Evolutionary conservation across 768 basidiomycete species (phyloP), one percentile per base, ranked within the genome.

Genomic region (Mycena albidolilacea): DNA sequence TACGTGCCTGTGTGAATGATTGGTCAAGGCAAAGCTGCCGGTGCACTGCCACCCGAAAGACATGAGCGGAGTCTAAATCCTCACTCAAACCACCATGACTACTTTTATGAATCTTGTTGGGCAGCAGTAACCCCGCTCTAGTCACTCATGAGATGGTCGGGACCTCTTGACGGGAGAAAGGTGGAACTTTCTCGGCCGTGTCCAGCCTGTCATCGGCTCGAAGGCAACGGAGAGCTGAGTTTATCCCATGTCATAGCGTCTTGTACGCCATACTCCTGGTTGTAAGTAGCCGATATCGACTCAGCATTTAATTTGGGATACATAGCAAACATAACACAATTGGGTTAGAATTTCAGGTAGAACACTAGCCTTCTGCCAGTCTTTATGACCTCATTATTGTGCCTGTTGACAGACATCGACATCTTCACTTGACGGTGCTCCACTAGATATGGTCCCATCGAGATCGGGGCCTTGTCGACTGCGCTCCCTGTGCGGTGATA

Each of bases 401-500:
- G 23, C 21, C 39, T 37, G 8, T 61, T 69, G 68, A 44, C 68
- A 69, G 39, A n/a, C 37, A 68, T 68, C 67, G 21, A 14, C 39
- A 39, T 21, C 48, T 19, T 12, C 30, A 17, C 19, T n/a, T 50
- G 48, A 50, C 17, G 30, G 30, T 30, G 30, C 48, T 19, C 9
- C 30, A 17, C 19, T n/a, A 7, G 48, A 50, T 8, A 59, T 60
- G 58, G 54, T 46, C 54, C 48, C 35, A 61, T 37, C 35, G 11
- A n/a, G 39, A 52, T 30, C 30, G 30, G 30, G 3, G 30, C 30
- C 39, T 30, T 61, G 48, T 46, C 39, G 37, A 38, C 17, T 43
- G 61, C 68, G 68, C 41, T 54, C 48, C 19, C 50, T 55, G 61
- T 63, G 68, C 68, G 68, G 61, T 63, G 68, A 69, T 69, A 63